These are phyloP conservation scores for Pseudopithomyces chartarum DNA, from an alignment of 2,329 filamentous ascomycete species.

Conservation along the genomic window DNA sequence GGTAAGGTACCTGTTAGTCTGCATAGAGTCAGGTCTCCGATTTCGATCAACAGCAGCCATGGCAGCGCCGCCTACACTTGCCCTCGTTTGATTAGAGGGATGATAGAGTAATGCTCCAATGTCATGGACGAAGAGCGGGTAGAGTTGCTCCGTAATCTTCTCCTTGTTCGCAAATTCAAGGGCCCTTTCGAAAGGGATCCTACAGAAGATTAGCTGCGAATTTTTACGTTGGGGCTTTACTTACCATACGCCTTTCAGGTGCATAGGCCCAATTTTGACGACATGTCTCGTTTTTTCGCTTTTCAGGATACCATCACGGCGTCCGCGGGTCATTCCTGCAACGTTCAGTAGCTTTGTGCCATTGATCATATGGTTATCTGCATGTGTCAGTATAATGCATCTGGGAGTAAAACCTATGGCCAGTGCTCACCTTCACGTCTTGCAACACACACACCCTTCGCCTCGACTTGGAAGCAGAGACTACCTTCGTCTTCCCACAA, in stretches of 20 bases:
- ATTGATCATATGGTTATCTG: constrained; percentile 99
- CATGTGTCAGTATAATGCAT: background rate
- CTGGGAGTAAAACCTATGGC: no score
- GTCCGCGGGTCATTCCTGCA: constrained; percentile 94
- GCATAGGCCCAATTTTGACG: constrained; percentile 99
- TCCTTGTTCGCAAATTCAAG: constrained; percentile 99
- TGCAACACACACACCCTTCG: constrained; percentile 93
- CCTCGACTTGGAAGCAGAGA: constrained; percentile 96
- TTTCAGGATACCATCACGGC: constrained; percentile 94
- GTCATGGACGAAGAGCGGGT: constrained; percentile 96
- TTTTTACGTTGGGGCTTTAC: background rate
- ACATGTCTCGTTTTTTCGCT: constrained; percentile 97
- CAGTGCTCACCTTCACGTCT: constrained; percentile 77
- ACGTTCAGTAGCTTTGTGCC: constrained; percentile 97
- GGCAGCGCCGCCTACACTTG: constrained; percentile 69
- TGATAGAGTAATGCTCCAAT: constrained; percentile 94
- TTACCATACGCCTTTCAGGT: constrained; percentile 75
- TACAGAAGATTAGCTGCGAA: constrained; percentile 47
- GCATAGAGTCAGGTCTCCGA: constrained; percentile 50
- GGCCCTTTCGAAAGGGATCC: constrained; percentile 98
- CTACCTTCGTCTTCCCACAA: constrained; percentile 98
- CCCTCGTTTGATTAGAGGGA: constrained; percentile 82
- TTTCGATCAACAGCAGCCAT: constrained; percentile 77
- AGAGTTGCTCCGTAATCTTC: constrained; percentile 94
- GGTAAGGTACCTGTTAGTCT: constrained; percentile 61